Evolutionary conservation across 441 rosid genomes (phyloP), one percentile per base, ranked within the genome.

Genomic region (Populus hybrid): DNA sequence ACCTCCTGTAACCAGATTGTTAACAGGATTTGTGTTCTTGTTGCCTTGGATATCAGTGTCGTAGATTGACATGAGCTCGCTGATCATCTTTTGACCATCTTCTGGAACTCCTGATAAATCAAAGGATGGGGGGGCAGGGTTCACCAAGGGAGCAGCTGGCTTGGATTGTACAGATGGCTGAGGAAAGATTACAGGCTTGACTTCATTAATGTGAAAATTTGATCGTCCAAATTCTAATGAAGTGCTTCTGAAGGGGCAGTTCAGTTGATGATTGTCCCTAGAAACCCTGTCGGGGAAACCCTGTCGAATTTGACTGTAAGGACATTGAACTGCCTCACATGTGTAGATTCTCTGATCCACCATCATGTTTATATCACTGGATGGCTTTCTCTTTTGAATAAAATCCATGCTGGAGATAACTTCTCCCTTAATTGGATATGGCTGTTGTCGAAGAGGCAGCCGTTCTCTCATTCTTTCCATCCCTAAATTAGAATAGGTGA

Each of bases 211-310:
- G 77, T 85, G 92, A 50, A 87, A 91, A 81, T 82, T 87, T 21
- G 96, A 83, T 38, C 82, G 86, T 57, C 86, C 87, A 72, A 84
- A 88, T 54, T 81, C 91, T 36, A 86, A 69, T 73, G 85, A 75
- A 71, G 80, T 79, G 70, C 70, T 83, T 65, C 91, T 77, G 28
- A 71, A 88, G 9, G 89, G 90, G 74, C 98, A 96, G 54, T 26
- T 86, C 76, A 89, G 74, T 71, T 96, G 98, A 82, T 96, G 98
- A 79, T 93, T 93, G 84, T 96, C 96, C 86, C 99, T 87, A 0
- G 90, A 83, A 30, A 76, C 84, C 83, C 98, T 84, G 73, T 92
- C 98, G 36, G 67, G 84, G 74, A 91, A 96, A 12, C 97, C 98
- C 34, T 88, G 63, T 30, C 81, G 85, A 23, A 82, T 77, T 34